Evolutionary conservation across 1,139 yeast species (phyloP), one percentile per base, ranked within the genome.

Genomic region (Debaryomyces singareniensis): DNA sequence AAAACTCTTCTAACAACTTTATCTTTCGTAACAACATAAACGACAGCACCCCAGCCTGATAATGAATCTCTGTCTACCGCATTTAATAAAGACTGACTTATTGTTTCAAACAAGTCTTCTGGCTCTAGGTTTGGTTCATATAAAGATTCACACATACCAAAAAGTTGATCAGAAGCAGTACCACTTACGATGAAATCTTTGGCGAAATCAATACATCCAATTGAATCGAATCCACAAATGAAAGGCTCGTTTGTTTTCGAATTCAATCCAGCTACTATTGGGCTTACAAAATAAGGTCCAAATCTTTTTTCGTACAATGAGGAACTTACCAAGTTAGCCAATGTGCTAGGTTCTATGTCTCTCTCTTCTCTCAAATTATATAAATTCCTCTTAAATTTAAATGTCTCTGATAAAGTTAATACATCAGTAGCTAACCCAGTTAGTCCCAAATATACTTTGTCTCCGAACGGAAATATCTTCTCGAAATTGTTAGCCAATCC

Each of bases 1-100:
- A 93, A 75, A 48, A 83, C 78, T 53, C 94, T 77, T 63, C 80
- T 87, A 32, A 78, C 73, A 34, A 91, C 94, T 57, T 85, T 83
- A 55, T 91, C 97, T 64, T 89, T 89, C 33, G 96, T 86, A 35
- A 93, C 76, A 37, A 93, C 66, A 57, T 91, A 89, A 24, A 93
- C 98, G 20, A 85, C 84, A 11, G 95, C 96, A 49, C 99, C 99
- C 96, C 97, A 91, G 39, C 98, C 98, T 30, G 95, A 80, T 40
- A 93, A 70, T 5, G 97, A 95, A 61, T 93, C 98, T 68, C 99
- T 82, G 57, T 93, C 99, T 26, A 84, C 94, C 14, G 96, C 97
- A 55, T 84, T 87, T 61, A 91, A 68, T 40, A 93, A 65, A 1
- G 96, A 89, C 61, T 93, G 99, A 46, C 95, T 81, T 45, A 89